A percentile compares a stretch with the other conserved stretches of the same genome.
Conservation (phyloP, 306 rosid genomes). For the Malus sieversii region DNA sequence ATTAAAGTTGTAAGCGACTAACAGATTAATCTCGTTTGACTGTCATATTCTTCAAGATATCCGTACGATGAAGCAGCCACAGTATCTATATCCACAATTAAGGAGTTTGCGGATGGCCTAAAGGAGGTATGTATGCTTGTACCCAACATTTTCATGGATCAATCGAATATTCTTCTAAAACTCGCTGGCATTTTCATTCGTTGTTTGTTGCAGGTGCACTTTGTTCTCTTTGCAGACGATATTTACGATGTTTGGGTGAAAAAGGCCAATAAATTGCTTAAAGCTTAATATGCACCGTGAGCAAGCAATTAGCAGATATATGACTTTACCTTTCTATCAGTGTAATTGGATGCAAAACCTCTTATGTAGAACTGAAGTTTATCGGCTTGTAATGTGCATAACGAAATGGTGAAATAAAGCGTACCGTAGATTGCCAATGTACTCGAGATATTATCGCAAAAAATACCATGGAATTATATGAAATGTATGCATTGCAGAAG, state of each 20-base stretch:
- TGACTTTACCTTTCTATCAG: background rate
- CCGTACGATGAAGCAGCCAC: constrained; percentile 72
- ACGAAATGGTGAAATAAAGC: background rate
- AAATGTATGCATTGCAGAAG: background rate
- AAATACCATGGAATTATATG: background rate
- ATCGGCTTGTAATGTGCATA: background rate
- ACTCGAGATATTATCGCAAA: background rate
- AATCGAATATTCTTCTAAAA: background rate
- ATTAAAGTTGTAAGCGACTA: background rate
- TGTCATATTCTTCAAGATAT: constrained; percentile 41
- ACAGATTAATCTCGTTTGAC: background rate
- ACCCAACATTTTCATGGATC: background rate
- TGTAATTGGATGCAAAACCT: background rate
- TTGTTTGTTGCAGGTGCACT: constrained; percentile 61
- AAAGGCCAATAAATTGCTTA: constrained; percentile 49
- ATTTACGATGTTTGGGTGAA: constrained; percentile 53
- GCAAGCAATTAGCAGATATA: background rate
- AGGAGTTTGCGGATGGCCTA: constrained; percentile 52
- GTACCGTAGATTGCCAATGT: background rate
- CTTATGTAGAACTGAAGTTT: background rate
- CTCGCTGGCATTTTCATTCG: background rate
- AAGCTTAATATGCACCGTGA: constrained; percentile 18
- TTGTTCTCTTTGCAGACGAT: constrained; percentile 53
- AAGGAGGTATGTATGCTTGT: constrained; percentile 48
- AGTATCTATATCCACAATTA: constrained; percentile 57